Evolutionary conservation across 164 flowering plant genomes (phyloP), one percentile per base, ranked within the genome.

Genomic region (Aristolochia californica): DNA sequence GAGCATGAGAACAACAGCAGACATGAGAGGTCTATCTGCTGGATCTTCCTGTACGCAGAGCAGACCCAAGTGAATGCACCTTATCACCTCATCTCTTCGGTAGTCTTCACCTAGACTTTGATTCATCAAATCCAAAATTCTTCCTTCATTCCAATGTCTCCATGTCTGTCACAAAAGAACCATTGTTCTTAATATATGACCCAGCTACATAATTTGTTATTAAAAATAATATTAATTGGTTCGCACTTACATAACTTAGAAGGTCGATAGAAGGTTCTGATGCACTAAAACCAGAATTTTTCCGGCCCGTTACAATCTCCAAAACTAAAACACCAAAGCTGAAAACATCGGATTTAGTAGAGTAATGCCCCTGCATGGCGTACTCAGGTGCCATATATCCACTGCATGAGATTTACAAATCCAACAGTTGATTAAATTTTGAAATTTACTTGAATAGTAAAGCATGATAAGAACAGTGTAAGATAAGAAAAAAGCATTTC

Each of bases 1-100:
- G 53, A 83, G 78, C 83, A 78, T 75, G 5, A 72, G 57, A 43
- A 62, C 60, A 7, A 80, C 64, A n/a, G 66, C 20, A 3, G 70
- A 70, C 82, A 83, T 78, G 21, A 68, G 72, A 16, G 85, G 88
- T 59, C 83, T 68, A 0, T 51, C 49, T 0, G 45, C 66, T 5
- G 40, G 58, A 50, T 67, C 60, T 66, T 78, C 74, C 62, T 78
- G 78, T 21, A 74, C 78, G 45, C 84, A 79, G 10, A 79, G 55
- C 22, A 78, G 60, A 0, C 70, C 83, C 11, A 80, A 67, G 53
- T 79, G 84, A 16, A 75, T 65, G 71, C 81, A 59, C 61, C 75
- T 66, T 58, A 68, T 22, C 8, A 74, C 64, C 65, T 80, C 79
- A 20, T 18, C 59, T 21, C 30, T 45, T 4, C 65, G 60, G 30